Evolutionary conservation across 2,329 filamentous ascomycete species (phyloP).

Genomic region (Bipolaris victoriae): DNA sequence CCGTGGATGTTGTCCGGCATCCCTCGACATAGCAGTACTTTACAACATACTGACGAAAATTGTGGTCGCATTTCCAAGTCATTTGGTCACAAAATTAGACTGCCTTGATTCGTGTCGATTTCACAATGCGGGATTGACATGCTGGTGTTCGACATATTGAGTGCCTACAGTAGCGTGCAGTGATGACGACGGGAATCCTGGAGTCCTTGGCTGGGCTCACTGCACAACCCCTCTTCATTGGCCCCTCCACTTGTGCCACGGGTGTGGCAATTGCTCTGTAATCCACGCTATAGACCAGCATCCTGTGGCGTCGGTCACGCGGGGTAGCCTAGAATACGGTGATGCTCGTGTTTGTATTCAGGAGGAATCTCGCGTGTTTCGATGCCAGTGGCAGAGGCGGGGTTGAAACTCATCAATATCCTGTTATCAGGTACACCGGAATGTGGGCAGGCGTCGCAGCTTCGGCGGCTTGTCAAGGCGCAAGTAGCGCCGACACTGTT

Average conservation of each 20-base stretch:
- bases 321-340: background rate
- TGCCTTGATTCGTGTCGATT: background rate
- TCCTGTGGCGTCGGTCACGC: background rate
- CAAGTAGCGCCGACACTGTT: background rate
- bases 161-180: background rate
- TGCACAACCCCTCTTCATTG: background rate
- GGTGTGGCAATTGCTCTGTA: conserved; percentile 3
- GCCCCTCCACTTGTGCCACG: background rate
- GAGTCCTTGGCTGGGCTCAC: background rate
- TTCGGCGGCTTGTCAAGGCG: background rate
- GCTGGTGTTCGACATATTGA: background rate
- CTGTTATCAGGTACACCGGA: background rate
- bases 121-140: background rate
- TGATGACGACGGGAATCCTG: conserved; percentile 3
- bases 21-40: background rate
- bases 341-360: background rate
- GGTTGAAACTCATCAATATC: background rate
- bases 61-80: background rate
- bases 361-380: background rate
- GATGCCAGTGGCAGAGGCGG: background rate
- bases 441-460: background rate
- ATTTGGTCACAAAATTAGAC: background rate
- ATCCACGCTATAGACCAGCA: conserved; percentile 3
- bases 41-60: background rate
- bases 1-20: background rate